Evolutionary conservation across 83 land plant genomes (phyloP), one percentile per base, ranked within the genome.

Genomic region (Picea mariana): DNA sequence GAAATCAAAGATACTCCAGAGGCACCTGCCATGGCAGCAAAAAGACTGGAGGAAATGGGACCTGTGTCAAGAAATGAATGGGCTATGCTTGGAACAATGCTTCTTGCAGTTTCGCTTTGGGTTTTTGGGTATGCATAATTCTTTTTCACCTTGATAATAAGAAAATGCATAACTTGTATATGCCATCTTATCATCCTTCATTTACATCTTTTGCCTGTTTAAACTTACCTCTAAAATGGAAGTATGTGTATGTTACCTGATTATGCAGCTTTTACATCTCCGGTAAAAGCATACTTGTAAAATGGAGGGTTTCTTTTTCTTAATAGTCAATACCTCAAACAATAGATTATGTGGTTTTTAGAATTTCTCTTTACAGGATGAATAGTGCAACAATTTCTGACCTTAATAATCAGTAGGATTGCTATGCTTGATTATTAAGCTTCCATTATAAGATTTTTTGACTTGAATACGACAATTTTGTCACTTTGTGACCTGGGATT

Each of bases 81-180:
- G 89, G 84, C 85, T 84, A 79, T 75, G 61, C 76, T 90, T 91
- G 65, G 80, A 42, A 98, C 99, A 11, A 98, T 98, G 99, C 90
- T 98, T 82, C 88, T 96, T 87, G 99, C 99, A 7, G 99, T 98
- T 40, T 90, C 99, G 16, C 84, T 98, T 69, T 98, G 99, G 99
- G 92, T 98, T 34, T 89, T 88, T 85, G 99, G 99, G 99, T 98
- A 90, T 72, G 91, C 75, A 26, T 26, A 9, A 77, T 26, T 76
- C 62, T 58, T 15, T 44, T 73, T 62, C 24, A 27, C 40, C 81
- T 2, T 26, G 34, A 76, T n/a, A 59, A 31, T 77, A 27, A 17
- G n/a, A 55, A 49, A 52, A 59, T 81, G 62, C 62, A 52, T 68
- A 47, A n/a, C 77, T n/a, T 73, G 58, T 21, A 9, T 47, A n/a